Base-by-base conservation (phyloP, 1,139 yeast genomes). In the Nakaseomyces glabratus region DNA sequence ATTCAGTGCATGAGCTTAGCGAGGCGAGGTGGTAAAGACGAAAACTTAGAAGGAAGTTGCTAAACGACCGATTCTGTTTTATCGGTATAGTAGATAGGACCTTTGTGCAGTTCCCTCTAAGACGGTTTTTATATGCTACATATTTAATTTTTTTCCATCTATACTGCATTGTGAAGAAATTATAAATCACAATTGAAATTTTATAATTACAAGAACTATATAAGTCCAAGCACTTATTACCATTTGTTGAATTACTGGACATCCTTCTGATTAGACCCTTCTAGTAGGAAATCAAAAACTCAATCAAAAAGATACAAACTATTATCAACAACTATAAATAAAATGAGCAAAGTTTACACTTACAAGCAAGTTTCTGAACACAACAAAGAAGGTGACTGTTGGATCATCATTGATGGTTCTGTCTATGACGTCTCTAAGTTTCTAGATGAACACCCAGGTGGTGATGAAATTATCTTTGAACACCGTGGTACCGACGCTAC, bases 371-470 rank as follows among this genome's bases (percentile, higher is more conserved):
- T 90, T 46, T 69, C 82, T 43, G 61, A 73, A 57, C 97, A 90
- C 69, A 79, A 71, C 61, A 68, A 80, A 35, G 64, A 70, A 40
- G 85, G 78, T 40, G 95, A 88, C 59, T 69, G 84, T 47, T 90
- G 95, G 95, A 71, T 90, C 63, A 82, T 85, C 46, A 76, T 85
- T 63, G 76, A 84, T 46, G 95, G 93, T 32, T 82, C 80, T 56
- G 97, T 90, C 37, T 90, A 88, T 63, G 86, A 90, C 60, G 76
- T 82, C 43, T 65, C 94, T 37, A 65, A 68, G 46, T 90, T 88
- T 62, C 62, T 88, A 42, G 96, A 88, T 54, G 97, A 90, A 66
- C 99, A 90, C 65, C 95, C 95, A 43, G 99, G 99, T 67, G 99
- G 99, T 57, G 97, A 86, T 62, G 98, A 93, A 62, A 95, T 90